Evolutionary conservation across 2,329 filamentous ascomycete genomes (phyloP), one percentile per base, ranked within the genome.

Genomic region (Beauveria pseudobassiana): DNA sequence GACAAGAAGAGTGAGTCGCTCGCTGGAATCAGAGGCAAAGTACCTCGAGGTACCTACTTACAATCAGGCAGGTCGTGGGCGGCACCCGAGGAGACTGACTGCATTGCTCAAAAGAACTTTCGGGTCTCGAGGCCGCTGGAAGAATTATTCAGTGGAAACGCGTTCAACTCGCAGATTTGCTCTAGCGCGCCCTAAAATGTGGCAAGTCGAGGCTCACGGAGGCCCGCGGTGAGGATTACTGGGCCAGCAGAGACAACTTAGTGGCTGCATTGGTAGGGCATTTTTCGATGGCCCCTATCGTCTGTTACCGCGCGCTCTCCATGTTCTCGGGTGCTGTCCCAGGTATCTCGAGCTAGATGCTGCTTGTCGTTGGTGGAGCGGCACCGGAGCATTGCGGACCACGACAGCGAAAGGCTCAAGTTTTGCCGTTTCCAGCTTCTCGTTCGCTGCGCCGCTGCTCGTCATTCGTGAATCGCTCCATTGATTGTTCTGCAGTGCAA

Each of bases 311-410:
- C 18, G 2, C 38, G 24, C 7, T n/a, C 24, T 46, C 20, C 48
- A 42, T 40, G 34, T 46, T 45, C 4, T 34, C 57, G 1, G 26
- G 20, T n/a, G 22, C 26, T 10, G 38, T 20, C 22, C 38, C 48
- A 50, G 57, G 57, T 59, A 59, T 59, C 57, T 52, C 53, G 38
- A 34, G 57, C 46, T 59, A 59, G 38, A 20, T 20, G 42, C 40
- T 14, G 46, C 40, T n/a, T 8, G n/a, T 52, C 20, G 24, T 9
- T 26, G 16, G 55, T 58, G 55, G 57, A 53, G 58, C 52, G 20
- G 28, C 48, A 40, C 49, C 48, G 57, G 57, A 59, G 56, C 38
- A 59, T 43, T 59, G 56, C 56, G 56, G 56, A 57, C 55, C 55
- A 30, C 28, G 16, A 40, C 22, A 10, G 16, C 43, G 40, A 24